Evolutionary conservation across 805 yeast genomes (phyloP).

Genomic region (Grigorovia yakushimaensis): DNA sequence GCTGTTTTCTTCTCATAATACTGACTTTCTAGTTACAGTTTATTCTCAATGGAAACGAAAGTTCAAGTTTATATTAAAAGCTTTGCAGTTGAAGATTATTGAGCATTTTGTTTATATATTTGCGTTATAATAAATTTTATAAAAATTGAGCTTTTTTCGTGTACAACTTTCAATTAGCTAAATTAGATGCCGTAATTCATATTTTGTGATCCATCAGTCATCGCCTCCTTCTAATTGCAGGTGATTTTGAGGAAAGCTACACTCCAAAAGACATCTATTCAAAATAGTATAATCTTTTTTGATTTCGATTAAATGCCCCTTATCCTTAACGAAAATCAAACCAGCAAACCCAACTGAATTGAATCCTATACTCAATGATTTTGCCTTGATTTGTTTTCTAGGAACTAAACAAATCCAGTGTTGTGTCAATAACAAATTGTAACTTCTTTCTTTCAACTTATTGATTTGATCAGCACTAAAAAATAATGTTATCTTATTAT

Average conservation of each 20-base stretch:
- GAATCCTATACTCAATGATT: constrained; percentile 42
- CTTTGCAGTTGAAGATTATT: too few species aligned
- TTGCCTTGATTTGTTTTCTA: constrained; percentile 48
- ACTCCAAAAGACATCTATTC: constrained; percentile 39
- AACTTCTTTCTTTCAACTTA: constrained; percentile 35
- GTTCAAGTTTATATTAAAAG: too few species aligned
- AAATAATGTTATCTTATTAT: constrained; percentile 60
- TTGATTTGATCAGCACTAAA: constrained; percentile 37
- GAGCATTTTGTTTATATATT: too few species aligned
- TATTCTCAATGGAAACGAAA: too few species aligned
- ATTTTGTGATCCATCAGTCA: too few species aligned
- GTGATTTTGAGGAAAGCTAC: constrained; percentile 47
- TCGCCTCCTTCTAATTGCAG: not conserved
- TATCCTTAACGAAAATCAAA: constrained; percentile 61
- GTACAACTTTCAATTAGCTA: too few species aligned
- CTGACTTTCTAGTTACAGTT: too few species aligned
- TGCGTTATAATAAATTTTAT: too few species aligned
- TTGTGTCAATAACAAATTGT: constrained; percentile 71
- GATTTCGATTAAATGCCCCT: constrained; percentile 41
- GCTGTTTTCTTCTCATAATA: too few species aligned
- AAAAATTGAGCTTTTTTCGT: too few species aligned
- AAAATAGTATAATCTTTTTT: constrained; percentile 36
- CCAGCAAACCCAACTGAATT: constrained; percentile 80
- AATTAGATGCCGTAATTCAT: too few species aligned
- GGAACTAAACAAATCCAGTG: constrained; percentile 81